phyloP scores from a whole-genome alignment of 805 yeast species.

The Zygosaccharomyces lentus region DNA sequence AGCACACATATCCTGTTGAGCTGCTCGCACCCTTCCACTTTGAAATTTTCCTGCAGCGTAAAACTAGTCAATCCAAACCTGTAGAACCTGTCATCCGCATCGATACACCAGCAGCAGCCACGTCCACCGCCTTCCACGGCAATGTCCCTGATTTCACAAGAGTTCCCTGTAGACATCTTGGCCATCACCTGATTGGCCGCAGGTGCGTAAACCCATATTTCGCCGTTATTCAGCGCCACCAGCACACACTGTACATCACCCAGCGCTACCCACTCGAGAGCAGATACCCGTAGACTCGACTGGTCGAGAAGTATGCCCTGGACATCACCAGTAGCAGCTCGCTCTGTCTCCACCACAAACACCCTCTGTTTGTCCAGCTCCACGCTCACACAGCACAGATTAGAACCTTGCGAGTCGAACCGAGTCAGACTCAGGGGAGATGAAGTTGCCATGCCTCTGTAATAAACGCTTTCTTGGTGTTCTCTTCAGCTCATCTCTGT shows the following conservation, averaged over 20 bases:
- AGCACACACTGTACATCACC: slow-evolving; percentile 48
- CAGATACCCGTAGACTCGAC: slow-evolving; percentile 20
- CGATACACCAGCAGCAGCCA: slow-evolving; percentile 53
- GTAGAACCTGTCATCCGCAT: slow-evolving; percentile 50
- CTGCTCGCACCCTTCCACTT: slow-evolving; percentile 33
- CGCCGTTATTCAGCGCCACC: slow-evolving; percentile 63
- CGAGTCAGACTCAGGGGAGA: slow-evolving; percentile 37
- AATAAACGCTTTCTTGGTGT: neutral
- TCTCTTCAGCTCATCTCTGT: slow-evolving; percentile 6
- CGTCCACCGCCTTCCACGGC: slow-evolving; percentile 30
- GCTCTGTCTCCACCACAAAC: slow-evolving; percentile 52
- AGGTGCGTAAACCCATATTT: slow-evolving; percentile 64
- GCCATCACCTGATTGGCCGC: slow-evolving; percentile 51
- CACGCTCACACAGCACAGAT: slow-evolving; percentile 59
- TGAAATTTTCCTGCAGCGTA: slow-evolving; percentile 41
- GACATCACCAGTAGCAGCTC: slow-evolving; percentile 35
- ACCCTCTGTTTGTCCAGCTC: slow-evolving; percentile 70
- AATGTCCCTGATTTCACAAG: slow-evolving; percentile 48
- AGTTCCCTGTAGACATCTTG: slow-evolving; percentile 46
- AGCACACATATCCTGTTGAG: slow-evolving; percentile 30
- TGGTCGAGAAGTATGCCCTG: slow-evolving; percentile 39
- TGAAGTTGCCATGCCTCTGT: slow-evolving; percentile 3
- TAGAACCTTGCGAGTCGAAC: slow-evolving; percentile 61
- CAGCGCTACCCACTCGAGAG: slow-evolving; percentile 26
- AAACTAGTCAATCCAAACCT: slow-evolving; percentile 58